Evolutionary conservation across 495 filamentous ascomycete species (phyloP).

Genomic region (Aspergillus hancockii): DNA sequence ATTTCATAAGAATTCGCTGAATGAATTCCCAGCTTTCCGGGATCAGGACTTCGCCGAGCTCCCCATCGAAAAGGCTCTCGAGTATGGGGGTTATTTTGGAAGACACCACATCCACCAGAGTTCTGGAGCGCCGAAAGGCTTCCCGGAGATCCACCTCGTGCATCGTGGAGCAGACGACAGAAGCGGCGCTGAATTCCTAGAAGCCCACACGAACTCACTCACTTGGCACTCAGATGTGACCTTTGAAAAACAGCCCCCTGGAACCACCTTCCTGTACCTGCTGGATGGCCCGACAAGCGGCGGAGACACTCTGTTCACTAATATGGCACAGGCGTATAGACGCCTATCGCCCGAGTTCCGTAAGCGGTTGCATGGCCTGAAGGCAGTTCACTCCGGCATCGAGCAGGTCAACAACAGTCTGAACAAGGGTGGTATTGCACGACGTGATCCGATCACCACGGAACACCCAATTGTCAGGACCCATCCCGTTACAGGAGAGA

Average conservation of each 20-base stretch:
- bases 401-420: slow-evolving; percentile 54
- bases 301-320: slow-evolving; percentile 65
- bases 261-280: slow-evolving; percentile 64
- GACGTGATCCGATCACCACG: slow-evolving; percentile 54
- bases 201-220: slow-evolving; percentile 55
- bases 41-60: slow-evolving; percentile 60
- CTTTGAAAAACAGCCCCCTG: slow-evolving; percentile 65
- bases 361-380: slow-evolving; percentile 58
- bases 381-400: slow-evolving; percentile 58
- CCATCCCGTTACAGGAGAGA: slow-evolving; percentile 67
- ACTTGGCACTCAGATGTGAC: slow-evolving; percentile 69
- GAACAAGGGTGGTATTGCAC: slow-evolving; percentile 50
- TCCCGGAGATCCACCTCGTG: slow-evolving; percentile 62
- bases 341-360: slow-evolving; percentile 58
- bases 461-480: slow-evolving; percentile 64
- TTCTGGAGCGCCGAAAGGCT: slow-evolving; percentile 59
- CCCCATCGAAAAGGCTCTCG: slow-evolving; percentile 56
- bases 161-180: slow-evolving; percentile 57
- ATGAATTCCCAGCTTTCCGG: slow-evolving; percentile 49
- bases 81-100: slow-evolving; percentile 62
- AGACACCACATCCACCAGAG: slow-evolving; percentile 64
- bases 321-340: slow-evolving; percentile 58
- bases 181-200: slow-evolving; percentile 50
- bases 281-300: slow-evolving; percentile 61
- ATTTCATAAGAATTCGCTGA: slow-evolving; percentile 2